These are phyloP conservation scores for Diplodia intermedia DNA, from an alignment of 2,329 filamentous ascomycete genomes.

Conservation along the genomic window DNA sequence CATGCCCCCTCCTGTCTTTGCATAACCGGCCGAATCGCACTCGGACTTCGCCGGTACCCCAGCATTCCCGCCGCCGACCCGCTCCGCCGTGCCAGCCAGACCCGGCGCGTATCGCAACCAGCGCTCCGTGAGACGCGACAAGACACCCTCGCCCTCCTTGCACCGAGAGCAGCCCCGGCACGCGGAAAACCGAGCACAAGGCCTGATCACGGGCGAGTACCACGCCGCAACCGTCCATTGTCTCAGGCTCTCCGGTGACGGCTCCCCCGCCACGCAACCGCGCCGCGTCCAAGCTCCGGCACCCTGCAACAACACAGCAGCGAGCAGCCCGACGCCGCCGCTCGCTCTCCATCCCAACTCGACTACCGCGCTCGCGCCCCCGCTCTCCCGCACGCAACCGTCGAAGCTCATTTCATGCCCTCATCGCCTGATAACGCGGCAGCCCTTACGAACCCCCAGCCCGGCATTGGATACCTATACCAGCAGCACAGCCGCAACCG, in stretches of 20 bases:
- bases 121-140: conserved; percentile 12
- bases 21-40: conserved; percentile 21
- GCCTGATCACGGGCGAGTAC: conserved; percentile 18
- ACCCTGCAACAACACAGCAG: conserved; percentile 4
- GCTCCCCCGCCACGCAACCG: conserved; percentile 28
- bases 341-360: conserved; percentile 6
- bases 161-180: conserved; percentile 7
- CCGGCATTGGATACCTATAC: conserved; percentile 46
- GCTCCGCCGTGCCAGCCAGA: conserved; percentile 17
- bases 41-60: conserved; percentile 23
- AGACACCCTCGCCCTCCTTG: background rate
- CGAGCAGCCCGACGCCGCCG: conserved; percentile 20
- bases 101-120: conserved; percentile 21
- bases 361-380: conserved; percentile 4
- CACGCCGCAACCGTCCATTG: conserved; percentile 18
- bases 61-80: conserved; percentile 15
- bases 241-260: conserved; percentile 30
- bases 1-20: conserved; percentile 4
- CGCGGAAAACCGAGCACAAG: conserved; percentile 27
- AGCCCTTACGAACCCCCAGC: conserved; percentile 43
- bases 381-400: background rate
- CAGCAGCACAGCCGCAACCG: conserved; percentile 48
- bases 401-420: conserved; percentile 32
- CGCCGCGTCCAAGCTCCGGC: conserved; percentile 25
- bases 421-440: conserved; percentile 44